Conservation (phyloP, 2,329 filamentous ascomycete species). For the Sporothrix phasma region DNA sequence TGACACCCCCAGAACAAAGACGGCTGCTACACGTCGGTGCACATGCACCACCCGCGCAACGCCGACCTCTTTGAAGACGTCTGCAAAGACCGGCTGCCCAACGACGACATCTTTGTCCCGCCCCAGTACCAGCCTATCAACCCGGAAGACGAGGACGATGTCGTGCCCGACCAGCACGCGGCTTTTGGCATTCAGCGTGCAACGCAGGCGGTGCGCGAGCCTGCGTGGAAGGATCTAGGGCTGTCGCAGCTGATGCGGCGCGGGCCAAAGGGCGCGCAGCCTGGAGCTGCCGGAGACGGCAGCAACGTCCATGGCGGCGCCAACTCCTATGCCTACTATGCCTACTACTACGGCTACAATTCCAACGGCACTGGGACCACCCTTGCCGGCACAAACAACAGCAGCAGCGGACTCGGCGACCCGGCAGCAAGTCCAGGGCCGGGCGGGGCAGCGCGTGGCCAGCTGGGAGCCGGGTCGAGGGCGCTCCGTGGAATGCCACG, state of each 20-base stretch:
- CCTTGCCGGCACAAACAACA: neutral
- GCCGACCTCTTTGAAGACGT: slow-evolving; percentile 74
- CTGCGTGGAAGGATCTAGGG: slow-evolving; percentile 70
- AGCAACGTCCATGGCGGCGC: neutral
- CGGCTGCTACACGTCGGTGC: slow-evolving; percentile 62
- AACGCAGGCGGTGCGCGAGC: slow-evolving; percentile 60
- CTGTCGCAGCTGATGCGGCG: slow-evolving; percentile 60
- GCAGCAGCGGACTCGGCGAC: neutral
- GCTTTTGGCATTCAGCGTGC: slow-evolving; percentile 79
- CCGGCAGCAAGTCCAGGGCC: slow-evolving; percentile 3
- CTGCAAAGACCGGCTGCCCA: slow-evolving; percentile 58
- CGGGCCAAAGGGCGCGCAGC: slow-evolving; percentile 34
- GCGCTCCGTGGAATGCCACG: slow-evolving; percentile 18
- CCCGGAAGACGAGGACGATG: slow-evolving; percentile 80
- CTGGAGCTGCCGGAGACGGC: no score
- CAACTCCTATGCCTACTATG: slow-evolving; percentile 26
- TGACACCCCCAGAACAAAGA: slow-evolving; percentile 57
- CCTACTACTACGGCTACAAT: slow-evolving; percentile 20
- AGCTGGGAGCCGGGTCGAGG: slow-evolving; percentile 13
- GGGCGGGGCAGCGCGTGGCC: slow-evolving; percentile 17
- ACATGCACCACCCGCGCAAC: slow-evolving; percentile 61
- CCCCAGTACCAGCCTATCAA: slow-evolving; percentile 72
- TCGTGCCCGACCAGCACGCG: slow-evolving; percentile 79
- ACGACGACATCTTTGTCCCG: slow-evolving; percentile 74
- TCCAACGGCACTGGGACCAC: slow-evolving; percentile 10